Conservation (phyloP, 345 rosid species). For the Rhodamnia rubescens region DNA sequence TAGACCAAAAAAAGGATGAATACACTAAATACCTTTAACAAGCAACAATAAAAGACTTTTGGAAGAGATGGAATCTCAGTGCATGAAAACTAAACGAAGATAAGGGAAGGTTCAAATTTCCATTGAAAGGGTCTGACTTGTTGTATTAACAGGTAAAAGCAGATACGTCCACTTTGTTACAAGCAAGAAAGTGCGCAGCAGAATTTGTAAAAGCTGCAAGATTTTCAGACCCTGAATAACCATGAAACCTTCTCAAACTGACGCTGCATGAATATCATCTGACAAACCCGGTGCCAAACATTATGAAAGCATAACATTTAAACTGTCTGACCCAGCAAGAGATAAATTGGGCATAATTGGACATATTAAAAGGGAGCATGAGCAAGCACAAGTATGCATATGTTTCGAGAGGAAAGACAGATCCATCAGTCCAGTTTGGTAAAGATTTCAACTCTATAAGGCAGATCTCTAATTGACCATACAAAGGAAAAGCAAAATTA, state of each 20-base stretch:
- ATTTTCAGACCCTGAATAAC: not conserved
- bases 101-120: not conserved
- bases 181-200: not conserved
- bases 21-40: not conserved
- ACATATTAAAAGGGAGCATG: not conserved
- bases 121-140: not conserved
- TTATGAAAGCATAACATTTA: not conserved
- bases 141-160: not conserved
- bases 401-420: not conserved
- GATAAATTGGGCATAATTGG: not conserved
- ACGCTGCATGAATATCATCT: not conserved
- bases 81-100: not conserved
- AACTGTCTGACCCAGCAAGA: not conserved
- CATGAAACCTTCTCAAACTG: not conserved
- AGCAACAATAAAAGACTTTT: not conserved
- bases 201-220: not conserved
- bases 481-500: too few relatives aligned
- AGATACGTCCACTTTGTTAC: not conserved
- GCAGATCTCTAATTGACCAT: not conserved
- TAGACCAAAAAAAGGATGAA: not conserved
- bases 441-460: not conserved
- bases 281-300: not conserved
- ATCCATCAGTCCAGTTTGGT: not conserved
- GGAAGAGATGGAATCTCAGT: not conserved
- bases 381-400: not conserved